Evolutionary conservation across 495 filamentous ascomycete genomes (phyloP).

Genomic region (Penicillium cataractarum): DNA sequence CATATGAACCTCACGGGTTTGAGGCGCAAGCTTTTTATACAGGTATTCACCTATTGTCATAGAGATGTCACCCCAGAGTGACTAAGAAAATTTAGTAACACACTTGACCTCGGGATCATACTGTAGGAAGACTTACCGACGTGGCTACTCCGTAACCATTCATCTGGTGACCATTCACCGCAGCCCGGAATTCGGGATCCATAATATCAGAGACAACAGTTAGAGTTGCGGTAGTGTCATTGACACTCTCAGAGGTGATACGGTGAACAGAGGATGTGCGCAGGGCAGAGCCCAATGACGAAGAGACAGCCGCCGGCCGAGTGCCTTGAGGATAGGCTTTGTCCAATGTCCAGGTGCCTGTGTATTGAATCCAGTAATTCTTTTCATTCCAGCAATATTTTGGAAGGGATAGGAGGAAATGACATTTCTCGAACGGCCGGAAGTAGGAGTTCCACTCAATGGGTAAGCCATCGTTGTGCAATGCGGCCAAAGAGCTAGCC

Average conservation of each 20-base stretch:
- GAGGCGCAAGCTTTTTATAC: conserved; percentile 18
- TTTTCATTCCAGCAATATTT: conserved; percentile 56
- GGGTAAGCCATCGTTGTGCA: conserved; percentile 60
- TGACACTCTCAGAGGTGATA: conserved; percentile 30
- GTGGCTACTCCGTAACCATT: conserved; percentile 42
- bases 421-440: conserved; percentile 55
- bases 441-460: conserved; percentile 72
- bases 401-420: conserved; percentile 64
- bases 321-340: conserved; percentile 9
- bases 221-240: conserved; percentile 17
- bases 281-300: conserved; percentile 4
- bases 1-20: conserved; percentile 21
- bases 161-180: conserved; percentile 41
- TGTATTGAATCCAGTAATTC: conserved; percentile 50
- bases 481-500: conserved; percentile 31
- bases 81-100: conserved; percentile 19
- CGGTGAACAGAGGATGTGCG: conserved; percentile 25
- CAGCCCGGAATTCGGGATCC: conserved; percentile 35
- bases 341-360: conserved; percentile 9
- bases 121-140: conserved; percentile 32
- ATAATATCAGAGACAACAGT: conserved; percentile 37
- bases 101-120: background rate
- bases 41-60: conserved; percentile 35
- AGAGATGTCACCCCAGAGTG: conserved; percentile 36
- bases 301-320: background rate